Percentiles rank a stretch among this genome's conserved stretches.
Conservation (phyloP, 495 filamentous ascomycete species). For the Podospora pseudocomata region DNA sequence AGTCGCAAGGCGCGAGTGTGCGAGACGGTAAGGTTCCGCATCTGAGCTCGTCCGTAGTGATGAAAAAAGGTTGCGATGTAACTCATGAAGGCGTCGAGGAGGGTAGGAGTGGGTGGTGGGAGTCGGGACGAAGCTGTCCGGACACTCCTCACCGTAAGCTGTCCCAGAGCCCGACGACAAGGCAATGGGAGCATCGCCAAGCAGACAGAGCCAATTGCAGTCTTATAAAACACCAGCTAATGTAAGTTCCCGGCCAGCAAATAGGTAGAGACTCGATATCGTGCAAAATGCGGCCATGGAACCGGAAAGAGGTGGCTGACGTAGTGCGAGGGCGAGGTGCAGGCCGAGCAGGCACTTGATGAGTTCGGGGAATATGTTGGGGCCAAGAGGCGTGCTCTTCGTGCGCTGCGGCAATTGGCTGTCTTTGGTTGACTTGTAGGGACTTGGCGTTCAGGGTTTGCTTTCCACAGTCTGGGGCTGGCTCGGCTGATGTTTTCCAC, state of each 20-base stretch:
- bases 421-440: background rate
- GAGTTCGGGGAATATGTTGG: background rate
- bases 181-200: conserved; percentile 17
- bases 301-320: conserved; percentile 10
- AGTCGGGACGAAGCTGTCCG: conserved; percentile 1
- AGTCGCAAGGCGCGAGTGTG: conserved; percentile 15
- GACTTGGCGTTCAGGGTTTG: background rate
- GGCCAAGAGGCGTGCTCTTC: background rate
- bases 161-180: conserved; percentile 13
- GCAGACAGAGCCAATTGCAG: background rate
- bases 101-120: conserved; percentile 3
- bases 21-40: conserved; percentile 16
- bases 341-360: background rate
- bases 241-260: background rate
- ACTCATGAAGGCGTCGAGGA: conserved; percentile 41
- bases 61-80: conserved; percentile 50
- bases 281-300: conserved; percentile 15
- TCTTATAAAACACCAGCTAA: conserved; percentile 7
- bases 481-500: background rate
- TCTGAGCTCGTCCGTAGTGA: conserved; percentile 9
- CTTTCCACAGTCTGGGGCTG: background rate
- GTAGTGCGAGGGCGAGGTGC: conserved; percentile 1
- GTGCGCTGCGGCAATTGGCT: background rate
- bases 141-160: conserved; percentile 7
- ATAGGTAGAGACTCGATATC: conserved; percentile 1